Evolutionary conservation across 2,329 filamentous ascomycete species (phyloP), one percentile per base, ranked within the genome.

Genomic region (Botrytis pseudocinerea): DNA sequence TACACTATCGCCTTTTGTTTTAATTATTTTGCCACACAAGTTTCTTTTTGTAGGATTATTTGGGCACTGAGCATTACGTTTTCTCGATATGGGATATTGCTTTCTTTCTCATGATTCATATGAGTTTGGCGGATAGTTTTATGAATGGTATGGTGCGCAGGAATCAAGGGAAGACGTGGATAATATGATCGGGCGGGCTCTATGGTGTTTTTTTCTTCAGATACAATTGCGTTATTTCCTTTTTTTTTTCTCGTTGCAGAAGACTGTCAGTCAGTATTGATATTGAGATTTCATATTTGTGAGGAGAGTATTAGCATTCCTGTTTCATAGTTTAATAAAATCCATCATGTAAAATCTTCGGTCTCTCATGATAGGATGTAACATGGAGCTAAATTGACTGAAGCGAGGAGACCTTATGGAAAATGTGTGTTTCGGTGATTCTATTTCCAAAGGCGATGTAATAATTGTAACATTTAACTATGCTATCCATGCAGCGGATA

Each of bases 11-110:
- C 51, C 44, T 72, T 57, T 66, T 32, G 28, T 66, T 59, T 59
- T 46, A 46, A 35, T 59, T 60, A 38, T 38, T 60, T 66, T 14
- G 62, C 62, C 57, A 61, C 62, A 46, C 48, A 66, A 46, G 42
- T 64, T 72, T 57, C 22, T 68, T 60, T 72, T 72, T 57, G 48
- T 72, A 68, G 48, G 61, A 68, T 68, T 68, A 68, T 60, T 59
- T 68, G 62, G 62, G 62, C 70, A 72, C 40, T 35, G 51, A 59
- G 61, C 62, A 60, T 46, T 44, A 25, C n/a, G 48, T 40, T 66
- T 57, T 42, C 54, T 44, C 65, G 14, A 44, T 12, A 25, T 57
- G 48, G 1, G 18, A 22, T 32, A 42, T 28, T n/a, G 35, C n/a
- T 69, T 57, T 69, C n/a, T 69, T 38, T 57, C 25, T 69, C n/a